A percentile compares a stretch with the other conserved stretches of the same genome.
Conservation (phyloP, 2,329 filamentous ascomycete genomes). For the Aspergillus thermomutatus region DNA sequence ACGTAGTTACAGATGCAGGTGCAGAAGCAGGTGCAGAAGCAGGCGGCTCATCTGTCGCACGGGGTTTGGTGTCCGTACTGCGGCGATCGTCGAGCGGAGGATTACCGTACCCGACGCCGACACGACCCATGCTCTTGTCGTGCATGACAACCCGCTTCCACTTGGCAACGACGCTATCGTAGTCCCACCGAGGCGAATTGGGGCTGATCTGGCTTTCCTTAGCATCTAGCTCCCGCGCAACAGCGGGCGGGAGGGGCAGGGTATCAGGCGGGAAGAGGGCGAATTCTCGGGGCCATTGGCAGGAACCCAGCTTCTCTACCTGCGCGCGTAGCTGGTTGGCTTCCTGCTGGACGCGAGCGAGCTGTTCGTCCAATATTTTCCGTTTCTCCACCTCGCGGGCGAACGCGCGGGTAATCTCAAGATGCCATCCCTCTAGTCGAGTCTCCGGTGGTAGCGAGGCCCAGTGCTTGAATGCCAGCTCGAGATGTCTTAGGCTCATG, state of each 20-base stretch:
- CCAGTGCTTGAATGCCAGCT: constrained; percentile 78
- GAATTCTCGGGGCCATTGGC: constrained; percentile 49
- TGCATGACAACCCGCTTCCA: constrained; percentile 49
- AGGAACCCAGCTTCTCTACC: constrained; percentile 44
- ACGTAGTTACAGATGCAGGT: not conserved
- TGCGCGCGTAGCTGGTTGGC: constrained; percentile 47
- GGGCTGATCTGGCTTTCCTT: constrained; percentile 34
- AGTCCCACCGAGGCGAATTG: constrained; percentile 44
- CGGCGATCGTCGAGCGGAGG: constrained; percentile 15
- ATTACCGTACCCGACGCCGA: constrained; percentile 28
- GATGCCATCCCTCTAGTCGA: constrained; percentile 46
- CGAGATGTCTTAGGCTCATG: constrained; percentile 69
- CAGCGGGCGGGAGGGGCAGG: constrained; percentile 37
- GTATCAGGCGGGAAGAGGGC: constrained; percentile 46
- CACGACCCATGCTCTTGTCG: constrained; percentile 41
- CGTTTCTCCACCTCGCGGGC: constrained; percentile 44
- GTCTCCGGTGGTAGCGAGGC: constrained; percentile 57
- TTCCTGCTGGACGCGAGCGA: constrained; percentile 46
- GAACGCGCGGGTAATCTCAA: constrained; percentile 48
- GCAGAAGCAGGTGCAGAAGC: not conserved
- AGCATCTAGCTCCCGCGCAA: constrained; percentile 36
- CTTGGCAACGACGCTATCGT: constrained; percentile 46
- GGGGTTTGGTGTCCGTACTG: constrained; percentile 8
- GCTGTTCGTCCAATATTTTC: constrained; percentile 40
- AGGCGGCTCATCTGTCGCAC: constrained; percentile 7